Evolutionary conservation across 2,329 filamentous ascomycete genomes (phyloP).

Genomic region (Teratosphaeria gauchensis): DNA sequence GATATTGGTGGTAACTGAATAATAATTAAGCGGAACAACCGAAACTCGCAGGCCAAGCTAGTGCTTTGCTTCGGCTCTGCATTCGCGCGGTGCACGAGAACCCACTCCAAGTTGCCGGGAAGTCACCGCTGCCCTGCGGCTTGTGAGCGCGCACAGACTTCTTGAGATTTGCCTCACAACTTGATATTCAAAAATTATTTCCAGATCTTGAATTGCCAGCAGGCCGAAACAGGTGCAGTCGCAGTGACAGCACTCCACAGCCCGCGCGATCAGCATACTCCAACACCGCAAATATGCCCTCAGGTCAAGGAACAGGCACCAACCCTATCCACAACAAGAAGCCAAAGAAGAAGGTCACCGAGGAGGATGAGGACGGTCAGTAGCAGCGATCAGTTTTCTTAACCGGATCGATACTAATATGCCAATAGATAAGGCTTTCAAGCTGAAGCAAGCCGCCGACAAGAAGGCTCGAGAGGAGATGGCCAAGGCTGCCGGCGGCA

Average conservation of each 20-base stretch:
- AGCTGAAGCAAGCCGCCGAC: conserved; percentile 69
- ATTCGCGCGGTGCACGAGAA: neutral
- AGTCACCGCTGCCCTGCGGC: neutral
- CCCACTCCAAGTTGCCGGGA: neutral
- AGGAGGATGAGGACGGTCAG: conserved; percentile 66
- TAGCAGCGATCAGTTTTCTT: neutral
- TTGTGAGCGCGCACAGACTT: neutral
- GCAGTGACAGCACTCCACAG: neutral
- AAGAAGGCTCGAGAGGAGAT: conserved; percentile 71
- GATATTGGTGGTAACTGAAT: neutral
- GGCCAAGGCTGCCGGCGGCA: conserved; percentile 70
- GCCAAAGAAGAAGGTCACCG: conserved; percentile 67
- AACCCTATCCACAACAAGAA: conserved; percentile 61
- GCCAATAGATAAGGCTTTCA: conserved; percentile 58
- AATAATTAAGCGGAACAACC: neutral
- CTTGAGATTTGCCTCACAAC: neutral
- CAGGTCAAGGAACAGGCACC: conserved; percentile 41
- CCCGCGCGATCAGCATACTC: neutral
- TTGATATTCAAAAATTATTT: neutral
- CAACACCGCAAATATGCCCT: conserved; percentile 31
- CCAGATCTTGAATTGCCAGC: neutral
- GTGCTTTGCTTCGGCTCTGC: neutral
- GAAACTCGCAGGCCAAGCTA: neutral
- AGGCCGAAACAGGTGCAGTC: neutral
- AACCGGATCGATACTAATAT: neutral